Evolutionary conservation across 148 eudicot genomes (phyloP).

Genomic region (Heliamphora exappendiculata): DNA sequence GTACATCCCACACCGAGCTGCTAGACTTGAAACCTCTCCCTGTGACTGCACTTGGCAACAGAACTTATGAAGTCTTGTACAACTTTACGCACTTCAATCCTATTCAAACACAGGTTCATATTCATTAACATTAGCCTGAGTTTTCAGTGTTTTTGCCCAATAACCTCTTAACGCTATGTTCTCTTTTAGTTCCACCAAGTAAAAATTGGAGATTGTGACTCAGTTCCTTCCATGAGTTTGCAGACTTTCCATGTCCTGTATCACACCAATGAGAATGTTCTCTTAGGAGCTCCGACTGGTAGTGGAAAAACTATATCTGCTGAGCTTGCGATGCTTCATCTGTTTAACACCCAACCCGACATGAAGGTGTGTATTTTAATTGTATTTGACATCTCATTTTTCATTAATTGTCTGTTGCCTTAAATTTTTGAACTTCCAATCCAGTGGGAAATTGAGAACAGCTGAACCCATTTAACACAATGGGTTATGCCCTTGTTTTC

Average conservation of each 20-base stretch:
- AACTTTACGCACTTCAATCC: conserved; percentile 96
- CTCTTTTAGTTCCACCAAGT: not conserved
- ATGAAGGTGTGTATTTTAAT: conserved; percentile 56
- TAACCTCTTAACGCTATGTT: not conserved
- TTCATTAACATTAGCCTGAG: not conserved
- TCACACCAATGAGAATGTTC: conserved; percentile 82
- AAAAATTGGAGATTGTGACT: not conserved
- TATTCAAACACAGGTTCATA: conserved; percentile 85
- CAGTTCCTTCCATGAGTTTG: conserved; percentile 13
- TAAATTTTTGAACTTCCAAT: not conserved
- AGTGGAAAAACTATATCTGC: conserved; percentile 99
- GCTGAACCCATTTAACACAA: not conserved
- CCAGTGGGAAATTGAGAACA: not conserved
- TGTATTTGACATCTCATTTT: not conserved
- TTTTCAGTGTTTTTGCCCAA: not conserved
- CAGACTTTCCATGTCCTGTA: conserved; percentile 89
- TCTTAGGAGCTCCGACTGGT: conserved; percentile 98
- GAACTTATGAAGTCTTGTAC: conserved; percentile 69
- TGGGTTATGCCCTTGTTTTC: not conserved
- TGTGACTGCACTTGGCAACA: conserved; percentile 76
- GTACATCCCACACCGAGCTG: conserved; percentile 84
- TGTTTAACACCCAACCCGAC: conserved; percentile 88
- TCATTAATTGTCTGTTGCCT: conserved; percentile 4
- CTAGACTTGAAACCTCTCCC: conserved; percentile 96
- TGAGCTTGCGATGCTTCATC: conserved; percentile 97